Base-by-base conservation (phyloP, 1,284 basidiomycete species). In the Porogramme epimiltina region DNA sequence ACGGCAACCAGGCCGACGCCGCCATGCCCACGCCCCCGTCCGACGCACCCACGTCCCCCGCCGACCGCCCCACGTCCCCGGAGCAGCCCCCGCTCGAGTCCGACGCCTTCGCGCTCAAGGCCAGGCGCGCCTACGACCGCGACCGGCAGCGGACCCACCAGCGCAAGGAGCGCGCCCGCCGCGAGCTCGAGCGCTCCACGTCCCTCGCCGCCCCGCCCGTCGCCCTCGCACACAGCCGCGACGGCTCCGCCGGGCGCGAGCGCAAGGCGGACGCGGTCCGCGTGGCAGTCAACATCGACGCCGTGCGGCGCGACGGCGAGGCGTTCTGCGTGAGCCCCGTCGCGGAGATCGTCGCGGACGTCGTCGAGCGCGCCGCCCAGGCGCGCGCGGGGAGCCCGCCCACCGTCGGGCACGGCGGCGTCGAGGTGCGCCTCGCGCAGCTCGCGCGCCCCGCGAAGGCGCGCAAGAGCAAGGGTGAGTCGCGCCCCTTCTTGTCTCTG, bases 101-200 rank as follows among this genome's bases (percentile, higher is more conserved):
- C 51, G 58, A 56, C 43, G 52, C 48, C 59, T 10, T 51, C 20
- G 57, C 61, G 26, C 54, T 68, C 58, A 80, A 79, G 62, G 76
- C 75, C 49, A 59, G 66, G 26, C 74, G 77, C 31, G 76, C 72
- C 10, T 75, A 71, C 62, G 78, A 79, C 61, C 76, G 75, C 59
- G 73, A 75, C 44, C 66, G 78, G 31, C 77, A 81, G 64, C 71
- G 73, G 38, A 59, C 67, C 23, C 74, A 72, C 71, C 77, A 76
- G 66, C 69, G 73, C 31, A 69, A 70, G 54, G 71, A 70, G 41
- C 68, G 69, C 54, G 73, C 75, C 62, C 69, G 60, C 46, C 55
- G 57, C 47, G 55, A 62, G 42, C 51, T 52, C 36, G 51, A 56
- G 45, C 42, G 45, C 47, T 41, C 44, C 64, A 54, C 57, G 55